These are phyloP conservation scores for Durusdinium trenchii DNA, from an alignment of 73 alveolate species.

Conservation along the genomic window DNA sequence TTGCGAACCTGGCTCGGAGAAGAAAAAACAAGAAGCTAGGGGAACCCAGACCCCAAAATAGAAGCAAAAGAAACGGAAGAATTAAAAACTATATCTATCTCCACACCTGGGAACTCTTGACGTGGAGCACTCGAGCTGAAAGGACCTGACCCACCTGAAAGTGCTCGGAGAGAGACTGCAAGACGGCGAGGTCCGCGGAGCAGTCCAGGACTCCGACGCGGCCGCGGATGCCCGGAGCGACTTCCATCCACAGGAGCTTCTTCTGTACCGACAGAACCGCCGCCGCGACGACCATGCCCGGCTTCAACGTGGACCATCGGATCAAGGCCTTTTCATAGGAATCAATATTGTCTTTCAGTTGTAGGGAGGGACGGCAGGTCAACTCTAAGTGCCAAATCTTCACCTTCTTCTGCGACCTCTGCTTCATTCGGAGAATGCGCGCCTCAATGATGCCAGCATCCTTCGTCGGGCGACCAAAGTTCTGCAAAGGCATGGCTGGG, in stretches of 20 bases:
- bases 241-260: constrained; percentile 61
- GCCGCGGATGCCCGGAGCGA: constrained; percentile 48
- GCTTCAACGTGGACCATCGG: background rate
- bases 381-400: constrained; percentile 50
- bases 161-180: background rate
- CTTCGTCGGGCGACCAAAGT: background rate
- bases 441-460: background rate
- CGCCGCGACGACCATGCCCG: constrained; percentile 31
- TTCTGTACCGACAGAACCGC: constrained; percentile 44
- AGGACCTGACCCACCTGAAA: constrained; percentile 70
- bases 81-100: too few relatives aligned
- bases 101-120: constrained; percentile 27
- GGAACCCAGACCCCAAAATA: too few relatives aligned
- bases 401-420: background rate
- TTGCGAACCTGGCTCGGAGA: background rate
- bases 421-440: constrained; percentile 11
- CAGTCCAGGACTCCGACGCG: constrained; percentile 52
- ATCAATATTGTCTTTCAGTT: background rate
- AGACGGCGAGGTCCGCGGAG: constrained; percentile 54
- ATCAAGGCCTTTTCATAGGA: constrained; percentile 9
- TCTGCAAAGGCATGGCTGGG: constrained; percentile 49
- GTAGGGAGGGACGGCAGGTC: constrained; percentile 75
- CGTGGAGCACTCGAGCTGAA: constrained; percentile 31
- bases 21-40: too few relatives aligned
- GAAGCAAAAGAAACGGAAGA: too few relatives aligned